phyloP scores from a whole-genome alignment of 345 rosid genomes.

The Brassica napus region DNA sequence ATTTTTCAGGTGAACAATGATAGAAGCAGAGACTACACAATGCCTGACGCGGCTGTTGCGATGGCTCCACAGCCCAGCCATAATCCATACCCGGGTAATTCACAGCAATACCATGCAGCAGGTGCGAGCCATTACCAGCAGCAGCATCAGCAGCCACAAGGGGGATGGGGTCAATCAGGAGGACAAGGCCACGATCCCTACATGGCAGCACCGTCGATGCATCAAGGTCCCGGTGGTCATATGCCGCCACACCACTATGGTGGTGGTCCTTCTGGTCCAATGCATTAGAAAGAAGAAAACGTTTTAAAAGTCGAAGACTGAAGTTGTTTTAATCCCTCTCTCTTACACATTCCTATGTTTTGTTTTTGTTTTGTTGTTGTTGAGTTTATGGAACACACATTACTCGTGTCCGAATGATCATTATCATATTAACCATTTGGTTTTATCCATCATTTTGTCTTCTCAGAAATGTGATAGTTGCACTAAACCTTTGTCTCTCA shows the following conservation, averaged over 20 bases:
- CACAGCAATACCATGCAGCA: constrained; percentile 49
- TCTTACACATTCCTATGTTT: not conserved
- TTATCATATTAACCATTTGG: constrained; percentile 15
- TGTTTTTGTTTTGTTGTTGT: not conserved
- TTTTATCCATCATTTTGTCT: constrained; percentile 1
- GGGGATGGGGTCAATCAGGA: constrained; percentile 59
- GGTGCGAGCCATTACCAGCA: constrained; percentile 46
- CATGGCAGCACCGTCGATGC: constrained; percentile 56
- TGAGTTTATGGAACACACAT: constrained; percentile 17
- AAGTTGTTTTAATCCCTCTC: constrained; percentile 24
- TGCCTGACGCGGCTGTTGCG: not conserved
- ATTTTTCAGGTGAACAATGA: not conserved
- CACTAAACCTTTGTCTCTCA: not conserved
- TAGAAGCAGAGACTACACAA: not conserved
- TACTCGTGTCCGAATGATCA: constrained; percentile 23
- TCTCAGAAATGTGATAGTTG: not conserved
- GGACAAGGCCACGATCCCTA: constrained; percentile 56
- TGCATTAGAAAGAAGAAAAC: constrained; percentile 43
- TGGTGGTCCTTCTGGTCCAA: constrained; percentile 48
- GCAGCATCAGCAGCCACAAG: constrained; percentile 51
- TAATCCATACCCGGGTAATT: constrained; percentile 23
- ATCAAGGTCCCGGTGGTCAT: constrained; percentile 38
- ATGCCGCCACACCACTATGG: constrained; percentile 42
- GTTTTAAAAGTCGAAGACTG: not conserved
- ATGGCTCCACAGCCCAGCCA: not conserved